Base-by-base conservation (phyloP, 2,329 filamentous ascomycete genomes). In the Pyrenophora graminea region DNA sequence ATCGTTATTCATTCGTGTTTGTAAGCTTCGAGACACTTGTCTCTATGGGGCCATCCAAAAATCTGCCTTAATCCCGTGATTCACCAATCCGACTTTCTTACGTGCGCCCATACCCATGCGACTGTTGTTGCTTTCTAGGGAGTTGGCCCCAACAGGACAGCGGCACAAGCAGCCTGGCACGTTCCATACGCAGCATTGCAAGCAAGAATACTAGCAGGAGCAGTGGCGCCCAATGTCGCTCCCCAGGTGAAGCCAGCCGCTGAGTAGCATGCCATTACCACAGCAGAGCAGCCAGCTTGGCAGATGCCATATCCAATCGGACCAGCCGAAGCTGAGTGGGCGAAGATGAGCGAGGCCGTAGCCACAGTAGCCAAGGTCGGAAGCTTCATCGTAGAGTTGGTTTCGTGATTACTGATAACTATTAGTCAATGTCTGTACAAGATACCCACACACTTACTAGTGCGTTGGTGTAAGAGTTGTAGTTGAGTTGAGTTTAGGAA, bases 221-320 rank as follows among this genome's bases (percentile, higher is more conserved):
- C 76, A 1, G 68, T 62, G 0, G 68, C 66, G 3, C 69, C 74
- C 0, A 69, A 3, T 0, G 70, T 76, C 0, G 73, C 73, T 1
- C 77, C 77, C 67, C 69, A 81, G 1, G 73, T 74, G 38, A 62
- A 68, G 0, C 79, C 78, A 1, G 72, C 78, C 5, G 74, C 78
- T 1, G 62, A 25, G 42, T 81, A 81, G 53, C 78, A 82, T 0
- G 78, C 76, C 58, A 73, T 74, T 0, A 78, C 78, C 0, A 81
- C 61, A 0, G 53, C 54, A 0, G 78, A 62, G 30, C 79, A 82
- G 4, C 79, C 79, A 0, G 74, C 72, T 61, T 82, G 79, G 39
- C 79, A 82, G 3, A 76, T 41, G 0, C 74, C 78, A 52, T 82
- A 82, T 7, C 61, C 70, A 2, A 60, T 23, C 0, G 73, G 74